phyloP scores from a whole-genome alignment of 495 filamentous ascomycete species.

The Aspergillus saccharolyticus region DNA sequence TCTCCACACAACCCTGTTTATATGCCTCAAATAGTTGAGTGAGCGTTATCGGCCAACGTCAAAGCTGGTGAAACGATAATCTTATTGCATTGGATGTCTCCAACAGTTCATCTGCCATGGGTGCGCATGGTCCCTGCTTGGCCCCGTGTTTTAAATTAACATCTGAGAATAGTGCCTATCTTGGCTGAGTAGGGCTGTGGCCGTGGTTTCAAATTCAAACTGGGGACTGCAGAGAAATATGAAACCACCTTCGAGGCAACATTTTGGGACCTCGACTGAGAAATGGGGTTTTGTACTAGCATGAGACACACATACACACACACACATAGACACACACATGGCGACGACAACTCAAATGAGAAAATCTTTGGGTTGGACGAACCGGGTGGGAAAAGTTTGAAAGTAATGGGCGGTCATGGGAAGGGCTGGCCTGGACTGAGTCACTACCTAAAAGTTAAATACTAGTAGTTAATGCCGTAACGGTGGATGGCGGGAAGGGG shows the following conservation, averaged over 20 bases:
- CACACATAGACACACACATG: too few relatives aligned
- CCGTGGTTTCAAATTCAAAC: not conserved
- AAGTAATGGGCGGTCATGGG: too few relatives aligned
- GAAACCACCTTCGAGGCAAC: not conserved
- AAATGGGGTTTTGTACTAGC: not conserved
- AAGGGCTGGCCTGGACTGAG: too few relatives aligned
- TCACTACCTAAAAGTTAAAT: too few relatives aligned
- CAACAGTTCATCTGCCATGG: not conserved
- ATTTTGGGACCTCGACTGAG: not conserved
- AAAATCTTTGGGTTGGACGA: too few relatives aligned
- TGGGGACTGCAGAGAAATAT: not conserved
- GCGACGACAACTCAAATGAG: too few relatives aligned
- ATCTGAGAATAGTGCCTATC: not conserved
- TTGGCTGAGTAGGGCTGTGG: not conserved
- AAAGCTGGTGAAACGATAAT: conserved; percentile 13
- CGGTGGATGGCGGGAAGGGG: too few relatives aligned
- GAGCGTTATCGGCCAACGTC: conserved; percentile 10
- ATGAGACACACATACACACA: too few relatives aligned
- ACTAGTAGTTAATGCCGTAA: too few relatives aligned
- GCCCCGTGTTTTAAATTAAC: not conserved
- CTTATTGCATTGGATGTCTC: not conserved
- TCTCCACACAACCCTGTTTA: not conserved
- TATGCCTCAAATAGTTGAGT: conserved; percentile 5
- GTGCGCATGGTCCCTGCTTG: not conserved
- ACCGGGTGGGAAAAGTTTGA: too few relatives aligned